phyloP scores from a whole-genome alignment of 148 eudicot species.

The Dysphania ambrosioides region DNA sequence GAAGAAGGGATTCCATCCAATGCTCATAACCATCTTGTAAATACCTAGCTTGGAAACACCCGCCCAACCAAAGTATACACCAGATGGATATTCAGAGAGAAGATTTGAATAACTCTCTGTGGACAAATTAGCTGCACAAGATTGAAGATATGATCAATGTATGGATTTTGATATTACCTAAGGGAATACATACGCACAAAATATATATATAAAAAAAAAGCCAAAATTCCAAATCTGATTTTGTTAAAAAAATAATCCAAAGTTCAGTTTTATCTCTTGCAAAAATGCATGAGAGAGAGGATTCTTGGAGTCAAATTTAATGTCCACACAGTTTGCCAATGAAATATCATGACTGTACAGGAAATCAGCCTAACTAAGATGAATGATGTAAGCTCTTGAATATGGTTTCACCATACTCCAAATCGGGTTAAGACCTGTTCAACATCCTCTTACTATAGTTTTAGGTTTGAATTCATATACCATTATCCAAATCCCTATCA shows the following conservation, averaged over 20 bases:
- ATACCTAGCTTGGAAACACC: slow-evolving; percentile 59
- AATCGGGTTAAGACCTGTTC: neutral
- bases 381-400: neutral
- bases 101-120: slow-evolving; percentile 54
- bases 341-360: too few relatives aligned
- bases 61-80: slow-evolving; percentile 98
- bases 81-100: slow-evolving; percentile 74
- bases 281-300: neutral
- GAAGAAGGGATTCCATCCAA: slow-evolving; percentile 96
- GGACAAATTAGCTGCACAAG: slow-evolving; percentile 70
- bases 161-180: neutral
- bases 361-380: neutral
- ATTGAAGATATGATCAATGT: neutral
- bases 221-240: neutral
- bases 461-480: neutral
- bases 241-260: too few relatives aligned
- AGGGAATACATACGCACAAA: neutral
- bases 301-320: neutral
- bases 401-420: neutral
- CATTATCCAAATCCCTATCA: neutral
- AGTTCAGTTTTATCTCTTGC: too few relatives aligned
- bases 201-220: too few relatives aligned
- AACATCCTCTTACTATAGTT: neutral
- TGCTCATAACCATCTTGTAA: slow-evolving; percentile 98
- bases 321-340: neutral